Conservation (phyloP, 202 grass and related monocot species). For the Dendrocalamus latiflorus region DNA sequence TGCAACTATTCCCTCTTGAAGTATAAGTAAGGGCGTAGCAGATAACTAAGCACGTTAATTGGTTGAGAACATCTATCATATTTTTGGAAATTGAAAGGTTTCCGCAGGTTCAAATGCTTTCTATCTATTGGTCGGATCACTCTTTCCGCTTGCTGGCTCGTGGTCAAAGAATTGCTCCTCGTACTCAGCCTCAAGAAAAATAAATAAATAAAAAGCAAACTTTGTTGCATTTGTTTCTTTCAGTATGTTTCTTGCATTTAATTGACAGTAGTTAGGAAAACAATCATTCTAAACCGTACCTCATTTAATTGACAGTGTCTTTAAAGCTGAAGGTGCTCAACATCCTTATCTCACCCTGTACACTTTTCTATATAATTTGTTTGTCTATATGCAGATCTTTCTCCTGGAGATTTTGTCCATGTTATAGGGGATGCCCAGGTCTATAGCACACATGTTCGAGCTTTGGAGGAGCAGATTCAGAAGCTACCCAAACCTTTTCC, state of each 20-base stretch:
- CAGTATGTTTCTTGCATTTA: not conserved
- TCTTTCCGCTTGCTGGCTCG: too few species aligned
- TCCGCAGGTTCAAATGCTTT: too few species aligned
- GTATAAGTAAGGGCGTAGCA: too few species aligned
- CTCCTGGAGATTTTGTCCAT: constrained; percentile 72
- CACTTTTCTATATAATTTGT: not conserved
- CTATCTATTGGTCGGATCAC: too few species aligned
- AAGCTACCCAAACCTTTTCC: constrained; percentile 92
- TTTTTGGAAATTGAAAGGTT: too few species aligned
- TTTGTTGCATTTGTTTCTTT: not conserved
- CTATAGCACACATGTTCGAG: constrained; percentile 69
- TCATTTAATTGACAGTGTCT: not conserved
- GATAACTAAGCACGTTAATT: too few species aligned
- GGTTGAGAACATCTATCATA: too few species aligned
- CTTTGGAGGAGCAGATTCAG: constrained; percentile 80
- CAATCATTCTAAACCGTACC: not conserved
- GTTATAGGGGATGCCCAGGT: constrained; percentile 69
- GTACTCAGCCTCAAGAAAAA: too few species aligned
- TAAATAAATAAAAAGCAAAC: too few species aligned
- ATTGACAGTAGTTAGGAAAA: not conserved
- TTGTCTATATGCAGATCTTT: constrained; percentile 35
- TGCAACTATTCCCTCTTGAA: too few species aligned
- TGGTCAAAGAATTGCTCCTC: too few species aligned
- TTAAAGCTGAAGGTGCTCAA: not conserved
- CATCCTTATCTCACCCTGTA: not conserved